Percentiles rank a stretch among this genome's conserved stretches.
Conservation (phyloP, 768 basidiomycete genomes). For the Dacryopinax primogenitus region DNA sequence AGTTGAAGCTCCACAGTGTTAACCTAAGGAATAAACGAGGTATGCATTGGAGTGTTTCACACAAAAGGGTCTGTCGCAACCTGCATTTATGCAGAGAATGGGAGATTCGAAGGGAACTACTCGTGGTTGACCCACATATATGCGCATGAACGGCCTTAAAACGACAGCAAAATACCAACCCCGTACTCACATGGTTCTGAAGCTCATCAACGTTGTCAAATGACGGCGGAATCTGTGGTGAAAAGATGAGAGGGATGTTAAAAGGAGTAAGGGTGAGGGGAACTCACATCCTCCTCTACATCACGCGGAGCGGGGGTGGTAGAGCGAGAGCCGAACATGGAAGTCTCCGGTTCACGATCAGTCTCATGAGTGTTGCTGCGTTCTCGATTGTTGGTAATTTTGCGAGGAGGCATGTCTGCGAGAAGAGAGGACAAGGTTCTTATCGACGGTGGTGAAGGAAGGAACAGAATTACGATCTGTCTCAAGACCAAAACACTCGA, state of each 20-base stretch:
- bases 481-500: background rate
- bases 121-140: background rate
- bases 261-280: background rate
- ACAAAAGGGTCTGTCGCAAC: too few species aligned
- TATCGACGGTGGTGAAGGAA: background rate
- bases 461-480: background rate
- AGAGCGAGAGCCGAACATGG: background rate
- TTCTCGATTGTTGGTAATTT: background rate
- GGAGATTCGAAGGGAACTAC: background rate
- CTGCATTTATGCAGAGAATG: too few species aligned
- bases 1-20: too few species aligned
- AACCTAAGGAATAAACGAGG: background rate
- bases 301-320: background rate
- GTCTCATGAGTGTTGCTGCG: background rate
- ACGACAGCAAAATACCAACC: background rate
- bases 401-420: background rate
- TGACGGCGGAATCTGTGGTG: slow-evolving; percentile 27
- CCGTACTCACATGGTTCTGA: slow-evolving; percentile 54
- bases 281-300: background rate
- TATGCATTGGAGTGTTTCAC: background rate
- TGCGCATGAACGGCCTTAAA: slow-evolving; percentile 15
- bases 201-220: slow-evolving; percentile 77
- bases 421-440: background rate
- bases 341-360: background rate
- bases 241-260: background rate